Conservation (phyloP, 1,284 basidiomycete species). For the Pterulicium gracile region DNA sequence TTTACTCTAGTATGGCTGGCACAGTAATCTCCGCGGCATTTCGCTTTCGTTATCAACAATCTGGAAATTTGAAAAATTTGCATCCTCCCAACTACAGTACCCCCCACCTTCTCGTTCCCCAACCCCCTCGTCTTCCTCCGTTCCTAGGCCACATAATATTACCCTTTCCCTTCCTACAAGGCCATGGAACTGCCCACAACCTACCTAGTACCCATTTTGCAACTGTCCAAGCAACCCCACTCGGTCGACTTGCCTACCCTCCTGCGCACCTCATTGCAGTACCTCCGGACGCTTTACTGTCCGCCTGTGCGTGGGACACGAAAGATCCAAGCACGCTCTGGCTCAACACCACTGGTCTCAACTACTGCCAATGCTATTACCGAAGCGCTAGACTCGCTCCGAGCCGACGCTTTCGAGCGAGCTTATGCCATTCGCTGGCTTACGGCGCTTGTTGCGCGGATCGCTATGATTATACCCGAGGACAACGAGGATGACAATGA, state of each 20-base stretch:
- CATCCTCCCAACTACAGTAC: too few relatives aligned
- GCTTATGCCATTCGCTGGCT: constrained; percentile 63
- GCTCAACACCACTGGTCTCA: too few relatives aligned
- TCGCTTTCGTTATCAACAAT: too few relatives aligned
- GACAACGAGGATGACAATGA: not conserved
- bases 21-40: too few relatives aligned
- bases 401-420: constrained; percentile 55
- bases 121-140: too few relatives aligned
- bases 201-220: not conserved
- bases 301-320: not conserved
- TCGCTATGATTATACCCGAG: constrained; percentile 7
- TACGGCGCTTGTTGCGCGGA: constrained; percentile 36
- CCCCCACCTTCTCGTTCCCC: too few relatives aligned
- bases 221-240: not conserved
- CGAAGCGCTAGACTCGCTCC: constrained; percentile 12
- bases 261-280: not conserved
- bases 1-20: too few relatives aligned
- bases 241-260: too few relatives aligned
- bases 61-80: too few relatives aligned
- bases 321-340: not conserved
- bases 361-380: too few relatives aligned
- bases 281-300: not conserved
- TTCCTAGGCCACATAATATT: too few relatives aligned
- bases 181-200: not conserved
- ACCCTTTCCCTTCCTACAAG: too few relatives aligned